These are phyloP conservation scores for Saccharomycopsis sp. DNA, from an alignment of 805 yeast genomes.

Conservation along the genomic window DNA sequence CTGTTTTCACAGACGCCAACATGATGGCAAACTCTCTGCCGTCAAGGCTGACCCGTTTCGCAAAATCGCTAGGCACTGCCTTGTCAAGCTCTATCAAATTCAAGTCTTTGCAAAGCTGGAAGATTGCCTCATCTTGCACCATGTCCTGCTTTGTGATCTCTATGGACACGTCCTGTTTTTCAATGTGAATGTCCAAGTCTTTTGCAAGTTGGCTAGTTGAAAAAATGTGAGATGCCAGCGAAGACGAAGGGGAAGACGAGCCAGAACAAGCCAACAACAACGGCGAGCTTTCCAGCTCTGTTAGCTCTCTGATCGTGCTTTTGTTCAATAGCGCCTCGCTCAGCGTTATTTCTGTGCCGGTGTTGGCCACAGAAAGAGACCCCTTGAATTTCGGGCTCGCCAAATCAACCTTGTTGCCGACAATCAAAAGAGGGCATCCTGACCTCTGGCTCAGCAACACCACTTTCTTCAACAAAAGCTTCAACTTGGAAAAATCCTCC, in stretches of 20 bases:
- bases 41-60: constrained; percentile 1
- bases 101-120: not conserved
- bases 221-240: not conserved
- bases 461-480: not conserved
- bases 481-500: not conserved
- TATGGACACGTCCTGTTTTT: constrained; percentile 5
- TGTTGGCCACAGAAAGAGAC: constrained; percentile 1
- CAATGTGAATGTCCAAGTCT: constrained; percentile 4
- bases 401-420: constrained; percentile 14
- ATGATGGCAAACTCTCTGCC: constrained; percentile 13
- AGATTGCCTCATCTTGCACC: not conserved
- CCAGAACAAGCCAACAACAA: constrained; percentile 44
- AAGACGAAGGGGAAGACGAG: constrained; percentile 14
- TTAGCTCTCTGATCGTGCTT: not conserved
- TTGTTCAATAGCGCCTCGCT: not conserved
- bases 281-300: constrained; percentile 34
- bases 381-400: not conserved
- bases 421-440: constrained; percentile 7
- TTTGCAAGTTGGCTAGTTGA: constrained; percentile 7
- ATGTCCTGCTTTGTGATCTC: constrained; percentile 5
- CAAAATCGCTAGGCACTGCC: constrained; percentile 2
- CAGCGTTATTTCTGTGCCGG: not conserved
- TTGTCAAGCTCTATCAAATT: not conserved
- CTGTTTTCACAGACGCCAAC: constrained; percentile 8
- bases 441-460: not conserved